Percentiles rank a stretch among this genome's conserved stretches.
These are phyloP conservation scores for Physcomitrellopsis africana DNA, from an alignment of 225 moss, liverwort and hornwort species.

Conservation along the genomic window DNA sequence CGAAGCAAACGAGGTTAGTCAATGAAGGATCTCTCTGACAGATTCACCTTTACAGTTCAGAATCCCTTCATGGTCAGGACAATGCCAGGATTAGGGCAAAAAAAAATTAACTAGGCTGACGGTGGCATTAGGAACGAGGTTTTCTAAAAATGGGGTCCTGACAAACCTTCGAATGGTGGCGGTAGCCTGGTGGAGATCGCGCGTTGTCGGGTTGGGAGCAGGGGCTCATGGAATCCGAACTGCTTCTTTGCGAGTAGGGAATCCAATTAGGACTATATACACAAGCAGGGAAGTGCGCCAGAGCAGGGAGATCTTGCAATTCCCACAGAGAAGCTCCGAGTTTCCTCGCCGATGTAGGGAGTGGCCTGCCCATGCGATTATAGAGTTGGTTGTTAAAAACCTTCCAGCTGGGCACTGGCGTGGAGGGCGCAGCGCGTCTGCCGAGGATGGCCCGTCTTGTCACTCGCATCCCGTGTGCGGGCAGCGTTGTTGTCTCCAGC, in stretches of 20 bases:
- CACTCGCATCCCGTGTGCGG: slow-evolving; percentile 57
- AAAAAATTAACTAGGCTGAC: neutral
- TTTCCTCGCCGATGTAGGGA: slow-evolving; percentile 81
- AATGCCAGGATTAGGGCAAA: neutral
- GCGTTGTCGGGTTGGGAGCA: slow-evolving; percentile 49
- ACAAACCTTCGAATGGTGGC: slow-evolving; percentile 36
- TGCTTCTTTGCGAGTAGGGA: slow-evolving; percentile 29
- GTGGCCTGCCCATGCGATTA: slow-evolving; percentile 67
- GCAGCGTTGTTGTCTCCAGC: slow-evolving; percentile 38
- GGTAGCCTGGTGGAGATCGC: slow-evolving; percentile 28
- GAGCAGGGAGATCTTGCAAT: slow-evolving; percentile 81
- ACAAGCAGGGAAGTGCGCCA: slow-evolving; percentile 50
- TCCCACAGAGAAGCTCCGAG: slow-evolving; percentile 94
- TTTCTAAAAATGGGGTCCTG: slow-evolving; percentile 21
- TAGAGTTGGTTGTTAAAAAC: slow-evolving; percentile 90
- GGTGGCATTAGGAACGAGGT: neutral
- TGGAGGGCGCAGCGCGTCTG: slow-evolving; percentile 74
- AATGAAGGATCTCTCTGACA: too few species aligned
- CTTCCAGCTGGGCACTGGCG: slow-evolving; percentile 96
- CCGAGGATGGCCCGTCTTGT: slow-evolving; percentile 68
- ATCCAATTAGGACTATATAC: slow-evolving; percentile 35
- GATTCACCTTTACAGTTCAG: too few species aligned
- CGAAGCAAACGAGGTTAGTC: too few species aligned
- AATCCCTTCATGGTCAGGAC: neutral
- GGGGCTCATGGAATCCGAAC: slow-evolving; percentile 53